Base-by-base conservation (phyloP, 495 filamentous ascomycete genomes). In the Copromyces sp. region DNA sequence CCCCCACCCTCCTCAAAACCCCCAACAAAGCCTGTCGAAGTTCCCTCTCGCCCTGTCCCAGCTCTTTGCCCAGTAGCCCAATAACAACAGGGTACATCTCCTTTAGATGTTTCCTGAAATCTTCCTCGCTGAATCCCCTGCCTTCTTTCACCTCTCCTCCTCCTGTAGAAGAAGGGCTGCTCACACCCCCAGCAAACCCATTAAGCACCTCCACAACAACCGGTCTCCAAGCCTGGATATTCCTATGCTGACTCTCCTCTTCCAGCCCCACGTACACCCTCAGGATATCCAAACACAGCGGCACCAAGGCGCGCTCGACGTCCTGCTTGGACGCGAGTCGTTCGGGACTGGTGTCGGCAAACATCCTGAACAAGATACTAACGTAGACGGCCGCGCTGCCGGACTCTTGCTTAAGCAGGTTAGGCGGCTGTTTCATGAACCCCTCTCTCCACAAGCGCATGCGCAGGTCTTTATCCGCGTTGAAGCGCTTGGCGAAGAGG, bases 371-470 rank as follows among this genome's bases (percentile, higher is more conserved):
- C 29, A 99, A 82, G 70, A 99, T 99, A 71, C 89, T 90, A 37
- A 98, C 92, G 76, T 98, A 99, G 2, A 96, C 97, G 0, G 92
- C 90, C 12, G 95, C 95, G 77, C 90, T 92, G 59, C 95, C 94
- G 72, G 89, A 92, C 81, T 99, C 95, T 81, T 99, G 95, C 83
- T 99, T 99, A 37, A 99, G 87, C n/a, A 99, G 82, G 78, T 99
- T 99, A 5, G 95, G 95, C 40, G 96, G 96, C 79, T 98, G 94
- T 82, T 97, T 98, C 95, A 99, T 99, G 87, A 98, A 99, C 8
- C 95, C 95, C 78, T 99, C 96, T 35, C 93, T 86, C 94, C 95
- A 98, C 9, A 99, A 84, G 44, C 93, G 88, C 89, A 96, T 97
- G 24, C 95, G 89, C 38, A 99, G 85, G 73, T 98, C 96, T 80